Conservation (phyloP, 2,329 filamentous ascomycete genomes). For the Beauveria medogensis region DNA sequence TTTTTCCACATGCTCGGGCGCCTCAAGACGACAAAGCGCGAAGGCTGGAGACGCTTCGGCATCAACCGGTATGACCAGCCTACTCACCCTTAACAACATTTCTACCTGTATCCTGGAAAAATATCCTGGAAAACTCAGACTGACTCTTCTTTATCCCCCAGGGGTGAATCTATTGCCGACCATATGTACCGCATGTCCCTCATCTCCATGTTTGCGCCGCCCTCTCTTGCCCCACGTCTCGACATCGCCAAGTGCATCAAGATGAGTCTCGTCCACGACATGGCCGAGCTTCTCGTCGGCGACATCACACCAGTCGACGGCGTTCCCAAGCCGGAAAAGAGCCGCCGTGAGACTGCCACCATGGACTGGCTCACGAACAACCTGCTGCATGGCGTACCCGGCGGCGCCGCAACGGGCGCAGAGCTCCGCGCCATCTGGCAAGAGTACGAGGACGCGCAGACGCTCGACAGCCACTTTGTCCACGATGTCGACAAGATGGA, state of each 20-base stretch:
- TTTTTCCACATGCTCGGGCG: slow-evolving; percentile 94
- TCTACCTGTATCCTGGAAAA: not conserved
- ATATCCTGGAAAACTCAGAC: no score
- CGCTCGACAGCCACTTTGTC: slow-evolving; percentile 78
- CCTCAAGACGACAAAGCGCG: slow-evolving; percentile 91
- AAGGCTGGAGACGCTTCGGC: slow-evolving; percentile 88
- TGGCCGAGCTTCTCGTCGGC: slow-evolving; percentile 90
- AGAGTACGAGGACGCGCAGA: slow-evolving; percentile 86
- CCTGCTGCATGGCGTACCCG: slow-evolving; percentile 66
- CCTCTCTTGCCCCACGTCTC: slow-evolving; percentile 60
- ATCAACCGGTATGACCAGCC: slow-evolving; percentile 45
- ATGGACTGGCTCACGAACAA: slow-evolving; percentile 82
- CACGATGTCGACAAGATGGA: slow-evolving; percentile 98
- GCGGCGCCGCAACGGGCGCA: slow-evolving; percentile 54
- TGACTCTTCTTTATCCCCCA: slow-evolving; percentile 19
- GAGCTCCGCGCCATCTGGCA: slow-evolving; percentile 80
- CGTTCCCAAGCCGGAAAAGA: slow-evolving; percentile 81
- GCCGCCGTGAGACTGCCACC: slow-evolving; percentile 72
- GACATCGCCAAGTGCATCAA: slow-evolving; percentile 80
- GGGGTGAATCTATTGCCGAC: slow-evolving; percentile 86
- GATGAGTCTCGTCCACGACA: slow-evolving; percentile 95
- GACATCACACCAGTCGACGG: slow-evolving; percentile 93
- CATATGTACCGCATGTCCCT: slow-evolving; percentile 99
- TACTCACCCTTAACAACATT: not conserved
- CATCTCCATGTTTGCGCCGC: slow-evolving; percentile 85